Conservation (phyloP, 2,329 filamentous ascomycete species). For the Trichoderma aggressivum region DNA sequence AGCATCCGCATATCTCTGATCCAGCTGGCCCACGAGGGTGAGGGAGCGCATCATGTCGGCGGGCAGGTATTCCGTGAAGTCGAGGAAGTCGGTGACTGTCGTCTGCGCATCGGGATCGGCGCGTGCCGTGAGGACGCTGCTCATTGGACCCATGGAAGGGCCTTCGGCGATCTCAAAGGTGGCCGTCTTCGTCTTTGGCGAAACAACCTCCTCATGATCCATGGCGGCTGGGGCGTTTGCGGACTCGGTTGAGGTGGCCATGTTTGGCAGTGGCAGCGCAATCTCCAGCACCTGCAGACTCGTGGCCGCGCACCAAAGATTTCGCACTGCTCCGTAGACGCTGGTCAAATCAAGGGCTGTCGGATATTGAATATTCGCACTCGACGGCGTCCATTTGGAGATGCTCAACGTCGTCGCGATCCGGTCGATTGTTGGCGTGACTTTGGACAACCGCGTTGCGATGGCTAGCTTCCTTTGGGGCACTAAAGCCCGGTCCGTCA, state of each 20-base stretch:
- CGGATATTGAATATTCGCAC: background rate
- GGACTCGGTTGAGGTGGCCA: slow-evolving; percentile 26
- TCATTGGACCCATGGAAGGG: slow-evolving; percentile 34
- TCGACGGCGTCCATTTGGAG: slow-evolving; percentile 10
- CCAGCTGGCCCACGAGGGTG: slow-evolving; percentile 62
- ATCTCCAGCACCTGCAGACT: background rate
- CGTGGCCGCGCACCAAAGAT: background rate
- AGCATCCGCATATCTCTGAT: slow-evolving; percentile 54
- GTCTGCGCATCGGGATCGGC: slow-evolving; percentile 65
- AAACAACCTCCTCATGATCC: slow-evolving; percentile 27
- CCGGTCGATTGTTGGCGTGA: background rate
- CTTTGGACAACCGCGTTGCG: slow-evolving; percentile 11
- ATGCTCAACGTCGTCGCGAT: slow-evolving; percentile 2
- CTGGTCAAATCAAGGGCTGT: background rate
- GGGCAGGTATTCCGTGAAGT: slow-evolving; percentile 67
- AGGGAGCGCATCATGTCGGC: slow-evolving; percentile 64
- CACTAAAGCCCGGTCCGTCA: background rate
- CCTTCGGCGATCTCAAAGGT: slow-evolving; percentile 28
- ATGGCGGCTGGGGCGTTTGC: slow-evolving; percentile 17
- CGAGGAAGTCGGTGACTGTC: slow-evolving; percentile 67
- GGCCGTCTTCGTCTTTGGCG: slow-evolving; percentile 28
- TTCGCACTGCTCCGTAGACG: background rate
- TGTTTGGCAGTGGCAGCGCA: slow-evolving; percentile 14
- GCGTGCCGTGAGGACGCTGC: slow-evolving; percentile 47
- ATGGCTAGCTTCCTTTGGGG: background rate